These are phyloP conservation scores for Jackrogersella minutella DNA, from an alignment of 495 filamentous ascomycete genomes.

Conservation along the genomic window DNA sequence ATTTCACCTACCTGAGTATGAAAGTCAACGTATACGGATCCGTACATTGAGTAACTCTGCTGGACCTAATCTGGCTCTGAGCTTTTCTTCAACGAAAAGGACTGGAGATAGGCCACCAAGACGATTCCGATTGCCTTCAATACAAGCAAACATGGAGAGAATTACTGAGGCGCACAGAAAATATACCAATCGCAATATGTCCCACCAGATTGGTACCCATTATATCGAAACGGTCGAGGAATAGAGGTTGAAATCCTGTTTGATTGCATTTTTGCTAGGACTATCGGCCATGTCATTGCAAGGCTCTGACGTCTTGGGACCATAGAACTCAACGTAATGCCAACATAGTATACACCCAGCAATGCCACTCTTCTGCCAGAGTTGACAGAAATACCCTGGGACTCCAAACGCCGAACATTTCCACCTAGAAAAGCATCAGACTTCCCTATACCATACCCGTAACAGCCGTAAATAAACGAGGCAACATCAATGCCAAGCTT, in stretches of 20 bases:
- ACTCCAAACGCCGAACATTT: slow-evolving; percentile 37
- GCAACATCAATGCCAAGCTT: background rate
- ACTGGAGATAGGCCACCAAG: no score
- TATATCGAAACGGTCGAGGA: background rate
- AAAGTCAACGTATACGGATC: no score
- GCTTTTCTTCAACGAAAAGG: no score
- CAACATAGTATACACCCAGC: background rate
- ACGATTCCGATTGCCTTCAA: background rate
- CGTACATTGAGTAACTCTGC: no score
- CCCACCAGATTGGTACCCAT: no score
- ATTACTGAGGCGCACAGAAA: no score
- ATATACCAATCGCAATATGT: no score
- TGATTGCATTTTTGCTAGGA: background rate
- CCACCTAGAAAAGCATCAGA: slow-evolving; percentile 4
- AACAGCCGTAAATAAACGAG: background rate
- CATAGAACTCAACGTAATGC: background rate
- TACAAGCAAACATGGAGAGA: no score
- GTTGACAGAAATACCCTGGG: slow-evolving; percentile 16
- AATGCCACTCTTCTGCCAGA: background rate
- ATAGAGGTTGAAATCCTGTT: background rate
- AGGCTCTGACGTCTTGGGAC: background rate
- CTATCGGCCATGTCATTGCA: background rate
- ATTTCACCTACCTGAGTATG: no score
- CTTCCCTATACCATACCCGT: slow-evolving; percentile 16
- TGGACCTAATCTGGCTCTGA: no score